Conservation (phyloP, 306 rosid genomes). For the Betula pendula region DNA sequence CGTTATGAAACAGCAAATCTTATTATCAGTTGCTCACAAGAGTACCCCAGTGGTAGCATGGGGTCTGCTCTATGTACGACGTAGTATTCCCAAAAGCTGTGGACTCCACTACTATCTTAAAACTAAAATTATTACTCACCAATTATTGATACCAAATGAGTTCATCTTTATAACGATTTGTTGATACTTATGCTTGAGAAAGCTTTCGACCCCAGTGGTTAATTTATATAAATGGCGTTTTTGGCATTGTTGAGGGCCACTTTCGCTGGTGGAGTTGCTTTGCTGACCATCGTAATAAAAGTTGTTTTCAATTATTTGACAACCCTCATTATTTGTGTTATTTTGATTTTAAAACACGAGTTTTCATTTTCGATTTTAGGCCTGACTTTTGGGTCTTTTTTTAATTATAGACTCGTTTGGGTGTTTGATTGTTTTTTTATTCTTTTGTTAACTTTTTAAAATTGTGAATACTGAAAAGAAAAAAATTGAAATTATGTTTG, state of each 20-base stretch:
- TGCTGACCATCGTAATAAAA: neutral
- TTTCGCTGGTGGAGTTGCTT: neutral
- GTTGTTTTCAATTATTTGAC: neutral
- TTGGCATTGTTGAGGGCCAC: neutral
- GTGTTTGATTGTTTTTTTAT: no score
- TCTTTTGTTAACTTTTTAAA: no score
- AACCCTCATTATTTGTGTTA: no score
- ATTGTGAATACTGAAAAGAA: no score
- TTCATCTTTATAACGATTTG: neutral
- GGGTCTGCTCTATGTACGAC: conserved; percentile 30
- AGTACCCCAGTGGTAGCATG: neutral
- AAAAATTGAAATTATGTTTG: no score
- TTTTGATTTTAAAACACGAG: no score
- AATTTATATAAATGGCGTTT: neutral
- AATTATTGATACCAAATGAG: neutral
- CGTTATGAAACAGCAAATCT: neutral
- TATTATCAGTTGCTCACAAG: neutral
- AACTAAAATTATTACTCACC: conserved; percentile 25
- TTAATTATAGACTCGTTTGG: no score
- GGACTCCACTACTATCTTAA: conserved; percentile 18
- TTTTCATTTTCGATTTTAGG: no score
- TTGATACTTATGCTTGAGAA: neutral
- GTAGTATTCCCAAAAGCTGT: conserved; percentile 2
- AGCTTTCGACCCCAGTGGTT: neutral
- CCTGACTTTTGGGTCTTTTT: no score